These are phyloP conservation scores for Houttuynia cordata DNA, from an alignment of 164 flowering plant species.

Conservation along the genomic window DNA sequence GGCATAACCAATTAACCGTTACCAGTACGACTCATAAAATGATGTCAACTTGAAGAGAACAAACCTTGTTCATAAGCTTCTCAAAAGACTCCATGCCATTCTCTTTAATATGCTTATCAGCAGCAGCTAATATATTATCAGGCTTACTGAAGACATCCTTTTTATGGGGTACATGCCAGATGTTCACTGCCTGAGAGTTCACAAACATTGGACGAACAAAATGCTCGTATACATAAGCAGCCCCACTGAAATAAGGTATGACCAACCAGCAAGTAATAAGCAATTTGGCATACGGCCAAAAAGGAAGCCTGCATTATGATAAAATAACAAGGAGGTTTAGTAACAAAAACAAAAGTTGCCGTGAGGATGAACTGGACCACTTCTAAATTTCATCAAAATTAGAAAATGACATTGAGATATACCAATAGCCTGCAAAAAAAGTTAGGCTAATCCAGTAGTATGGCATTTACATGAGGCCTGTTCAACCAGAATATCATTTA, in stretches of 20 bases:
- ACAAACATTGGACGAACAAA: slow-evolving; percentile 63
- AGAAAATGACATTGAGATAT: no score
- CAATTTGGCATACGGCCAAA: slow-evolving; percentile 71
- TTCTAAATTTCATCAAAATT: no score
- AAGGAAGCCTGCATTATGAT: slow-evolving; percentile 37
- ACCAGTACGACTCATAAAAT: neutral
- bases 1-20: neutral
- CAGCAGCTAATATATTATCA: slow-evolving; percentile 61
- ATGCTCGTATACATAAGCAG: slow-evolving; percentile 65
- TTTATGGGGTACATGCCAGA: slow-evolving; percentile 62
- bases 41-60: neutral
- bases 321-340: neutral
- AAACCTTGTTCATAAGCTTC: slow-evolving; percentile 47
- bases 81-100: slow-evolving; percentile 78
- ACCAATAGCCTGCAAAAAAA: no score
- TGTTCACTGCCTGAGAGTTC: slow-evolving; percentile 26
- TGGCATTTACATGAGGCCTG: no score
- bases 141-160: slow-evolving; percentile 40
- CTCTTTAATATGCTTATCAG: slow-evolving; percentile 65
- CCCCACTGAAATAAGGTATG: slow-evolving; percentile 79
- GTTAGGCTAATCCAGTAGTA: no score
- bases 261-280: slow-evolving; percentile 71
- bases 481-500: no score
- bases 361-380: no score
- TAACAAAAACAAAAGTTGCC: neutral